Percentiles rank a stretch among this genome's conserved stretches.
phyloP scores from a whole-genome alignment of 441 rosid genomes.

The Bruguiera hainesii region DNA sequence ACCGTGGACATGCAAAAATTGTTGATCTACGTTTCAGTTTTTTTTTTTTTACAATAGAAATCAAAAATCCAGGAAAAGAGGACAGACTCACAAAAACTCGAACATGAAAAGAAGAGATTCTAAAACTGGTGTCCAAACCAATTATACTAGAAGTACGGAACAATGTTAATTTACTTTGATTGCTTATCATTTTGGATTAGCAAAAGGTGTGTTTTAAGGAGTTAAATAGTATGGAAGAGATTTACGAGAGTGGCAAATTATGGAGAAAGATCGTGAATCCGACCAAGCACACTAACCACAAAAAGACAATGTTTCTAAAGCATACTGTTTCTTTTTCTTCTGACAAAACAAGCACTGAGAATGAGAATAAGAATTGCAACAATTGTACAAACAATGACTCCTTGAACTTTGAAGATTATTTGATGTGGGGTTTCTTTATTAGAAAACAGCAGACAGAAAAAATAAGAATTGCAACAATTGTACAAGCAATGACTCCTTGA shows the following conservation, averaged over 20 bases:
- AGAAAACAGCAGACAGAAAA: no score
- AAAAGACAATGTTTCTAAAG: not conserved
- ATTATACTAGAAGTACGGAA: not conserved
- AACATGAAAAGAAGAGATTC: not conserved
- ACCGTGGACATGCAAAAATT: no score
- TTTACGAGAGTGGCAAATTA: constrained; percentile 14
- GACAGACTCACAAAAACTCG: no score
- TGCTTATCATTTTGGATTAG: constrained; percentile 20
- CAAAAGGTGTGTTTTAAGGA: constrained; percentile 9
- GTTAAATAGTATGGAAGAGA: constrained; percentile 2
- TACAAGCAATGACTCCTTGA: no score
- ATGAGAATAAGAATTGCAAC: not conserved
- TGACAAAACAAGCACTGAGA: not conserved
- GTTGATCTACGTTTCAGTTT: no score
- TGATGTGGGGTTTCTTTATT: no score
- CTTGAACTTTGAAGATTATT: no score
- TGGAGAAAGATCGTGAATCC: constrained; percentile 19
- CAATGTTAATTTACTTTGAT: not conserved
- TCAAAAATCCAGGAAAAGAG: no score
- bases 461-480: not conserved
- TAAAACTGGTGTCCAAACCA: not conserved
- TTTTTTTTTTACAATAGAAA: no score
- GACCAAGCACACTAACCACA: constrained; percentile 25
- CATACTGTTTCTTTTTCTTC: not conserved
- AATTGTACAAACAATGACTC: no score